Evolutionary conservation across 2,329 filamentous ascomycete genomes (phyloP).

Genomic region (Fusarium globosum): DNA sequence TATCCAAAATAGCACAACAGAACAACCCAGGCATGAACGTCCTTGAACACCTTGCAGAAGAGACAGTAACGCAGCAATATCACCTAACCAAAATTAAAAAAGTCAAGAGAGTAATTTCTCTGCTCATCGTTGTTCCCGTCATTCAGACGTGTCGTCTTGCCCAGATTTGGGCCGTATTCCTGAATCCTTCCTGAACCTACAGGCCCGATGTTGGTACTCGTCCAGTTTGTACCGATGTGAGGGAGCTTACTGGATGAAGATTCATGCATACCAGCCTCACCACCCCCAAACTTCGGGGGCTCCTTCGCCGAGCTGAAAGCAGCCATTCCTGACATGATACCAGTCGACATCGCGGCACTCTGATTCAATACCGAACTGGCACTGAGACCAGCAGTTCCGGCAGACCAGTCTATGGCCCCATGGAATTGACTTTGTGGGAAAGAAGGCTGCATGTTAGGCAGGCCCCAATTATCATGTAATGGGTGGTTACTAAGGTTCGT

Average conservation of each 20-base stretch:
- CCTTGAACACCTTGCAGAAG: slow-evolving; percentile 21
- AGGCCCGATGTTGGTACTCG: slow-evolving; percentile 5
- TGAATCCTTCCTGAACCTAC: slow-evolving; percentile 49
- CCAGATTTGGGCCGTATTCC: slow-evolving; percentile 47
- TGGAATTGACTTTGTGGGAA: slow-evolving; percentile 39
- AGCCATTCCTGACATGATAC: slow-evolving; percentile 39
- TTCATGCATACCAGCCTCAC: neutral
- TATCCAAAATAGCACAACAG: neutral
- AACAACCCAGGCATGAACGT: neutral
- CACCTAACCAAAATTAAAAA: slow-evolving; percentile 50
- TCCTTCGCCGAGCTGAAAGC: slow-evolving; percentile 29
- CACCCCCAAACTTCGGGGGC: neutral
- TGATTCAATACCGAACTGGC: slow-evolving; percentile 46
- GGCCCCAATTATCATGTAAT: slow-evolving; percentile 45
- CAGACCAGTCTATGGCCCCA: slow-evolving; percentile 43
- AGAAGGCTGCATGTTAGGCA: slow-evolving; percentile 38
- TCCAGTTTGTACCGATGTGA: slow-evolving; percentile 28
- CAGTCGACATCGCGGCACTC: slow-evolving; percentile 40
- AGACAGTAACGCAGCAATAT: neutral
- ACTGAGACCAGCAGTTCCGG: slow-evolving; percentile 45
- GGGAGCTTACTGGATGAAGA: neutral
- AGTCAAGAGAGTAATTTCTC: slow-evolving; percentile 55
- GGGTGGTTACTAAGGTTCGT: slow-evolving; percentile 42
- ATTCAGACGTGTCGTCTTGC: slow-evolving; percentile 40
- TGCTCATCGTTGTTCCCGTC: slow-evolving; percentile 22